phyloP scores from a whole-genome alignment of 306 rosid genomes.

The Acmispon strigosus region DNA sequence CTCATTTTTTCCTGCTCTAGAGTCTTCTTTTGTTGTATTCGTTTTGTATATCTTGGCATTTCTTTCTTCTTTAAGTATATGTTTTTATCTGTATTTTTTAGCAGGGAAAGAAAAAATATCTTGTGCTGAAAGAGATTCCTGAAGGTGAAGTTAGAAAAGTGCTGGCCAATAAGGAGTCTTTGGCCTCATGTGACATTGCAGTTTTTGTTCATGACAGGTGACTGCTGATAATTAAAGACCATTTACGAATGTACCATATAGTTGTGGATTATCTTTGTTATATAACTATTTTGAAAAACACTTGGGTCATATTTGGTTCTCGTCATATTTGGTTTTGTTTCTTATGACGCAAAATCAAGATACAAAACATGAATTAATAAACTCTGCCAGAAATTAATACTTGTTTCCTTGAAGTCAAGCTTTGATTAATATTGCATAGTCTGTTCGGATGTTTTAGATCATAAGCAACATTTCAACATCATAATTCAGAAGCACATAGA shows the following conservation, averaged over 20 bases:
- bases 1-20: not conserved
- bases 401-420: not conserved
- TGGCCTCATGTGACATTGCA: constrained; percentile 91
- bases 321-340: constrained; percentile 3
- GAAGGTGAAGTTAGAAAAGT: constrained; percentile 66
- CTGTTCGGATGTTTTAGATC: not conserved
- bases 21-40: not conserved
- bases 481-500: not conserved
- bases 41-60: not conserved
- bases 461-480: not conserved
- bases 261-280: not conserved
- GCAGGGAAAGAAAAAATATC: constrained; percentile 67
- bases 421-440: not conserved
- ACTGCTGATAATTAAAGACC: constrained; percentile 6
- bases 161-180: constrained; percentile 71
- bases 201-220: constrained; percentile 92
- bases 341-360: not conserved
- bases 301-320: not conserved
- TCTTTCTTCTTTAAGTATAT: not conserved
- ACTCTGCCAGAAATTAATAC: not conserved
- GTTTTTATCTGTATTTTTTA: not conserved
- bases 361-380: not conserved
- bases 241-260: not conserved
- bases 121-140: constrained; percentile 81
- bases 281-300: not conserved